These are phyloP conservation scores for Macrocystidia cucumis DNA, from an alignment of 1,284 basidiomycete genomes.

Conservation along the genomic window DNA sequence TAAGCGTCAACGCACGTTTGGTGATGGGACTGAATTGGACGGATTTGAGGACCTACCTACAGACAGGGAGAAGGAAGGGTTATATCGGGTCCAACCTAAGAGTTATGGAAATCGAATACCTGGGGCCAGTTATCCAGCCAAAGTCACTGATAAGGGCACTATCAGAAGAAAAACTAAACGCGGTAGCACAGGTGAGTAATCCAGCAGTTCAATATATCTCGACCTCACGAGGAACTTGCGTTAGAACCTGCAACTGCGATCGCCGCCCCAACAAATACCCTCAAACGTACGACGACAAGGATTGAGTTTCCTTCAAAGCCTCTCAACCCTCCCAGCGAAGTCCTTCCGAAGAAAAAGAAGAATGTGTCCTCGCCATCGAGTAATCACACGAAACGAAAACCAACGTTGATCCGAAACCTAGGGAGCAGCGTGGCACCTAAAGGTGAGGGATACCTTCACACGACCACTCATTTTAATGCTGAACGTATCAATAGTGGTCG, in stretches of 20 bases:
- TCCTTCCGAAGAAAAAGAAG: slow-evolving; percentile 45
- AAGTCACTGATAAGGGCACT: slow-evolving; percentile 42
- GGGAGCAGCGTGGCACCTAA: slow-evolving; percentile 67
- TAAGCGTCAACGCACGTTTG: slow-evolving; percentile 68
- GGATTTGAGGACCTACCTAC: slow-evolving; percentile 86
- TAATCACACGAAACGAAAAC: slow-evolving; percentile 52
- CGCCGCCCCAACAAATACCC: slow-evolving; percentile 21
- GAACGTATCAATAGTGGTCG: slow-evolving; percentile 63
- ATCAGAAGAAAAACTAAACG: slow-evolving; percentile 44
- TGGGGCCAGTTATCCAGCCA: slow-evolving; percentile 40
- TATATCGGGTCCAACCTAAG: slow-evolving; percentile 64
- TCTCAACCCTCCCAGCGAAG: slow-evolving; percentile 20
- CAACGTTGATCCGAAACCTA: slow-evolving; percentile 83
- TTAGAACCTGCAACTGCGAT: slow-evolving; percentile 17
- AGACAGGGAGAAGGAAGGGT: slow-evolving; percentile 74
- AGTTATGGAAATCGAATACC: slow-evolving; percentile 54
- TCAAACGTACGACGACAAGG: slow-evolving; percentile 27
- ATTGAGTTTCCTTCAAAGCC: slow-evolving; percentile 33
- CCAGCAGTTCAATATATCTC: slow-evolving; percentile 1
- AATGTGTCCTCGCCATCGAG: slow-evolving; percentile 35
- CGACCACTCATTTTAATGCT: slow-evolving; percentile 10
- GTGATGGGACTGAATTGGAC: slow-evolving; percentile 92
- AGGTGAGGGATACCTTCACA: slow-evolving; percentile 49
- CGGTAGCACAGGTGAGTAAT: slow-evolving; percentile 32
- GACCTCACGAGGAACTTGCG: not conserved